A percentile compares a stretch with the other conserved stretches of the same genome.
Evolutionary conservation across 2,329 filamentous ascomycete genomes (phyloP).

Genomic region (Aspergillus alliaceus): DNA sequence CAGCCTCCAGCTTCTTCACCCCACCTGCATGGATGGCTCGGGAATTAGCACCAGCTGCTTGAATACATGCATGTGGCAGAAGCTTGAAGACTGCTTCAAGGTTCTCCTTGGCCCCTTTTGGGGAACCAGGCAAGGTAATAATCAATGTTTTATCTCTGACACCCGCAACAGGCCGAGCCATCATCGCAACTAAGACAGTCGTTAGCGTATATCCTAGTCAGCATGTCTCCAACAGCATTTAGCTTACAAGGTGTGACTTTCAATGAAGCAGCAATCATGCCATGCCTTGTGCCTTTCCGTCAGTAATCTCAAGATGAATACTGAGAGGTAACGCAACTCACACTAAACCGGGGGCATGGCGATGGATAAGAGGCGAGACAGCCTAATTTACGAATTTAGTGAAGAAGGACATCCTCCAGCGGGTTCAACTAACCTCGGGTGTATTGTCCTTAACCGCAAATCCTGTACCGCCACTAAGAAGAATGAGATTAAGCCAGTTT

Average conservation of each 20-base stretch:
- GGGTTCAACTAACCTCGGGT: conserved; percentile 66
- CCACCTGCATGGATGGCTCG: conserved; percentile 77
- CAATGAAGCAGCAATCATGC: conserved; percentile 84
- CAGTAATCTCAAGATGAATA: conserved; percentile 12
- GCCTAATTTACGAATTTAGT: conserved; percentile 55
- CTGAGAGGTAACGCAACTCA: conserved; percentile 39
- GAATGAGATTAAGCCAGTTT: conserved; percentile 67
- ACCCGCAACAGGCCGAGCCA: conserved; percentile 91
- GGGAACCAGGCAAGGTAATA: conserved; percentile 87
- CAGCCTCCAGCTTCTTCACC: conserved; percentile 76
- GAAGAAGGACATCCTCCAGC: conserved; percentile 1
- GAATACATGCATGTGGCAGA: conserved; percentile 91
- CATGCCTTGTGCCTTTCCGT: conserved; percentile 59
- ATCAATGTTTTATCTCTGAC: conserved; percentile 79
- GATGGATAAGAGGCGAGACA: conserved; percentile 74
- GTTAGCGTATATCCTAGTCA: conserved; percentile 23
- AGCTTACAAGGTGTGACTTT: conserved; percentile 87
- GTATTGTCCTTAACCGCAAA: conserved; percentile 84
- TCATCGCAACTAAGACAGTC: conserved; percentile 75
- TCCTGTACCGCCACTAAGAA: conserved; percentile 90
- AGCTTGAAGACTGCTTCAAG: conserved; percentile 83
- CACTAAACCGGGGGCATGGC: conserved; percentile 83
- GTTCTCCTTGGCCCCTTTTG: conserved; percentile 93
- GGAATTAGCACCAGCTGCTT: conserved; percentile 81
- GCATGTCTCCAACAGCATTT: conserved; percentile 15